Percentiles rank a stretch among this genome's conserved stretches.
Evolutionary conservation across 805 yeast genomes (phyloP).

Genomic region (Teunomyces funiuensis): DNA sequence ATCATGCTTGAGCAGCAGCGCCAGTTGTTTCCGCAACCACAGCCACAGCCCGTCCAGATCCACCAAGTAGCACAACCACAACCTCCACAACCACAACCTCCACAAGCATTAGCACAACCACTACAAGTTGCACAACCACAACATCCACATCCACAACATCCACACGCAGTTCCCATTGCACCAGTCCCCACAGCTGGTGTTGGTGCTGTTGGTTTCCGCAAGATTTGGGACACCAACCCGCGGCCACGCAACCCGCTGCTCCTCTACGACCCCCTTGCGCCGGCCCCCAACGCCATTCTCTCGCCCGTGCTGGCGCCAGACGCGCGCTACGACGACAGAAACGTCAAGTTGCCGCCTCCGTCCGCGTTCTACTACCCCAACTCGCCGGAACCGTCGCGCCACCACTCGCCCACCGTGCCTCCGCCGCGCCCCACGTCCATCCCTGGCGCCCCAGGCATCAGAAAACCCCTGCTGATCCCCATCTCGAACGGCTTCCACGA

Average conservation of each 20-base stretch:
- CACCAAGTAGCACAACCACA: constrained; percentile 1
- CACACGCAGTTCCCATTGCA: constrained; percentile 5
- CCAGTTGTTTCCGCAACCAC: constrained; percentile 6
- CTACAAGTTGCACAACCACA: constrained; percentile 4
- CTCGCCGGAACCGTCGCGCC: constrained; percentile 7
- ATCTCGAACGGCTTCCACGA: constrained; percentile 23
- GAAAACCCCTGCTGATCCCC: constrained; percentile 19
- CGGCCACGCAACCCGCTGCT: constrained; percentile 49
- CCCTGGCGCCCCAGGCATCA: constrained; percentile 13
- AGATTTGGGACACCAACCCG: constrained; percentile 30
- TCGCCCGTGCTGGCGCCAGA: neutral
- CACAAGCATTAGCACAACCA: constrained; percentile 4
- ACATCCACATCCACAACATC: constrained; percentile 1
- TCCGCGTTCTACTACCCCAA: constrained; percentile 16
- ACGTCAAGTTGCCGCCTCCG: constrained; percentile 21
- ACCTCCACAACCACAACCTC: constrained; percentile 2
- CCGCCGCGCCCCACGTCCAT: constrained; percentile 7
- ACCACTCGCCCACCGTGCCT: constrained; percentile 2
- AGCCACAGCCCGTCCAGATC: constrained; percentile 8
- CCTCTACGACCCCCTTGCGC: constrained; percentile 49
- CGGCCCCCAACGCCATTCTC: constrained; percentile 8
- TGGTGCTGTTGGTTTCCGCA: no score
- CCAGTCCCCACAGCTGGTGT: constrained; percentile 20
- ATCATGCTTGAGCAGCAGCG: constrained; percentile 5
- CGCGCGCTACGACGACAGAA: constrained; percentile 4